These are phyloP conservation scores for Orbilia blumenaviensis DNA, from an alignment of 2,329 filamentous ascomycete genomes.

Conservation along the genomic window DNA sequence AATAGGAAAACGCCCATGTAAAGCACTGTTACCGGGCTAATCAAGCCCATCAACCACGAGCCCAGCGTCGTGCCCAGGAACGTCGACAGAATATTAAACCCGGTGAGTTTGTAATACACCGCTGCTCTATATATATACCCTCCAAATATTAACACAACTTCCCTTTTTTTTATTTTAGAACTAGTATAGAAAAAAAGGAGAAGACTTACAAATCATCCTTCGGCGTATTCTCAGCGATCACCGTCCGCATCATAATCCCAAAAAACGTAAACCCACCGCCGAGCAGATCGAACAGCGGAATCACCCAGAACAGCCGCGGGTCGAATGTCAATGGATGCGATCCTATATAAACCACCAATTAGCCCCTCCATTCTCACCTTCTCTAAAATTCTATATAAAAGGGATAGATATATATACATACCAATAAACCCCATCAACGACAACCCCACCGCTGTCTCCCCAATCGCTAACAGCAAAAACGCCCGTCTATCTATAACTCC, in stretches of 20 bases:
- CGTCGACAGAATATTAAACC: constrained; percentile 39
- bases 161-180: no score
- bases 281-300: constrained; percentile 44
- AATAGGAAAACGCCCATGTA: constrained; percentile 33
- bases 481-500: constrained; percentile 42
- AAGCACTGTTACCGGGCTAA: constrained; percentile 30
- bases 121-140: constrained; percentile 6
- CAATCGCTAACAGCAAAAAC: constrained; percentile 31
- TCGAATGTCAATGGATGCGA: constrained; percentile 42
- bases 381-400: not conserved
- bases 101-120: constrained; percentile 46
- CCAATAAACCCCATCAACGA: constrained; percentile 41
- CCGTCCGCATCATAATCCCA: constrained; percentile 47
- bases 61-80: constrained; percentile 42
- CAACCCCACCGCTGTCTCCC: constrained; percentile 29
- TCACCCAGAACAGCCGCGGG: constrained; percentile 40
- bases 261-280: constrained; percentile 50
- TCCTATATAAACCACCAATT: not conserved
- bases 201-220: constrained; percentile 47
- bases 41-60: constrained; percentile 36
- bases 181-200: not conserved
- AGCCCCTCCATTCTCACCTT: not conserved
- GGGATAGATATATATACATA: constrained; percentile 12
- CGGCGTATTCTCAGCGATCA: constrained; percentile 46
- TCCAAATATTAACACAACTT: not conserved